Base-by-base conservation (phyloP, 2,329 filamentous ascomycete genomes). In the Aspergillus costaricaensis region DNA sequence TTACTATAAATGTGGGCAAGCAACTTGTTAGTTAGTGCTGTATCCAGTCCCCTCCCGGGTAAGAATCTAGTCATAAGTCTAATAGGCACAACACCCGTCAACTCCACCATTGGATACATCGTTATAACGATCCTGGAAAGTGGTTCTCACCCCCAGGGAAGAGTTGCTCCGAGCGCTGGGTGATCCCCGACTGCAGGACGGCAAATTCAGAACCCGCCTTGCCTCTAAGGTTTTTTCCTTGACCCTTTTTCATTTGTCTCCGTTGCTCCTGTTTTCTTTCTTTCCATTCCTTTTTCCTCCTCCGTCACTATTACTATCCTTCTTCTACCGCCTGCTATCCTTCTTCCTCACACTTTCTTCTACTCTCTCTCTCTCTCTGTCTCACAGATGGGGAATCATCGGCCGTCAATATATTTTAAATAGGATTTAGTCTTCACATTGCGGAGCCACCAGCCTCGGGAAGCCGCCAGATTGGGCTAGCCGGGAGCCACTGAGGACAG, bases 401-500 rank as follows among this genome's bases (percentile, higher is more conserved):
- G 27, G 4, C 27, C 32, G 32, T 36, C 12, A 36, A 36, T 14
- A 32, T 32, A 36, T 36, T 36, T 36, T 36, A 15, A 36, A 36
- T 36, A 36, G 32, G 32, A 36, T 36, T 36, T 36, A 36, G 32
- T 36, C 32, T 36, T 44, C 41, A 47, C 21, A 21, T 59, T 65
- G 61, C 55, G 59, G 61, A 61, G 62, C 52, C 47, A 41, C 38
- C n/a, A 57, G 48, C 58, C 58, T 59, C 59, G 63, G 61, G 57
- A 59, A 60, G 55, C 55, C 55, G 48, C 63, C 59, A 57, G 61
- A 64, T 62, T 50, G 41, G 61, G 63, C 62, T 63, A 65, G 60
- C 39, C 57, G 59, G 43, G 54, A 55, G 19, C 41, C 41, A 44
- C 41, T 44, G 41, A 44, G 41, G 41, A 44, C 41, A 47, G 60